Base-by-base conservation (phyloP, 2,329 filamentous ascomycete species). In the Penicillium sp. region DNA sequence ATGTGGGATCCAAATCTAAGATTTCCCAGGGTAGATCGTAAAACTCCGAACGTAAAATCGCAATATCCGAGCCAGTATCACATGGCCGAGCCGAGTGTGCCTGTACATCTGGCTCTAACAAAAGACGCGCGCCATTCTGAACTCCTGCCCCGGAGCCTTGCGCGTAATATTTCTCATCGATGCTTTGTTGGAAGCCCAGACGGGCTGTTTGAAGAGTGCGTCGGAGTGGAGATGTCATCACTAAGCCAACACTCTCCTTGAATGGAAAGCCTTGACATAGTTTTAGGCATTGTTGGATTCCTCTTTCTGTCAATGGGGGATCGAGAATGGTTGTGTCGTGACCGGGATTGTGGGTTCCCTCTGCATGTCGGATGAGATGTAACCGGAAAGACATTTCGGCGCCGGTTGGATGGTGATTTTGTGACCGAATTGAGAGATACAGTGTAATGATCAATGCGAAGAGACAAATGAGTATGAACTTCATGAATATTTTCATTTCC, bases 31-130 rank as follows among this genome's bases (percentile, higher is more conserved):
- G 48, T 5, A 62, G 42, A 46, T 54, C 38, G 2, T 53, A 52
- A n/a, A 63, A 60, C 23, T 59, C 57, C 6, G 56, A 33, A 5
- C 41, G 50, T 31, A 63, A 15, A n/a, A 58, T 19, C 1, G 48
- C 31, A 5, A 50, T 45, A 2, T 57, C 57, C 8, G 57, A 63
- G 13, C 60, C 59, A 27, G 57, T 58, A n/a, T 62, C 59, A 37
- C 57, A 63, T 6, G 55, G 62, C 6, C 60, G 54, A 35, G 57
- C 46, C 4, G 60, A 62, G 35, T 63, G 55, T n/a, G 55, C 57
- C 21, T 62, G 61, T 2, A 58, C 29, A 42, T 63, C 57, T 29
- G 62, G 48, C 10, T 56, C 52, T 6, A 62, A 15, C 9, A 54
- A 25, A 15, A 62, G 46, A 2, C 4, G 10, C 19, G 60, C 57